Percentiles rank a stretch among this genome's conserved stretches.
phyloP scores from a whole-genome alignment of 2,329 filamentous ascomycete species.

The Arthroderma uncinatum region DNA sequence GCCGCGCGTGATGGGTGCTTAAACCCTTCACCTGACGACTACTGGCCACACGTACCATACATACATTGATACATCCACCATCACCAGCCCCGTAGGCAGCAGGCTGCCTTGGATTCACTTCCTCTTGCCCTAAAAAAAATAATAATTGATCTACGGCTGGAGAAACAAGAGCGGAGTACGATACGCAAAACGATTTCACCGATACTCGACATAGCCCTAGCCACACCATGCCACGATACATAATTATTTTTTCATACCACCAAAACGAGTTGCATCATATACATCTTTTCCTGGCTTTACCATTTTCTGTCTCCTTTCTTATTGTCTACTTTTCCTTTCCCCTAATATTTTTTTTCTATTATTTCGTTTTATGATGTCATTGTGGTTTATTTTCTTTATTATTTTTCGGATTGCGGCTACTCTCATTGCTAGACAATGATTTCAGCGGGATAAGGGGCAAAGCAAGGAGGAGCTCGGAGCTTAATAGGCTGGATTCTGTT shows the following conservation, averaged over 20 bases:
- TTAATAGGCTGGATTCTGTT: neutral
- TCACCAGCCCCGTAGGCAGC: neutral
- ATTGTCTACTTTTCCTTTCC: neutral
- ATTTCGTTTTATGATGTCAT: neutral
- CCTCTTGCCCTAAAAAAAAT: neutral
- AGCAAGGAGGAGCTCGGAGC: slow-evolving; percentile 3
- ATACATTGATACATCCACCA: neutral
- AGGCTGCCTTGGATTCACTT: neutral
- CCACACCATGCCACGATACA: neutral
- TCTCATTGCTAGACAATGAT: neutral
- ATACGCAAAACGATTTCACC: neutral
- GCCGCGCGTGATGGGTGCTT: neutral
- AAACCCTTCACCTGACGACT: neutral
- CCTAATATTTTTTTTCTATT: neutral
- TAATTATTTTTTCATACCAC: neutral
- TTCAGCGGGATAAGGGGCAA: neutral
- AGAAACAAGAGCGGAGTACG: neutral
- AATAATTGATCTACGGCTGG: neutral
- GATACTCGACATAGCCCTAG: neutral
- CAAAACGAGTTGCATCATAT: neutral
- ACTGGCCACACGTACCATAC: neutral
- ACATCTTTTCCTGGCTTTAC: neutral
- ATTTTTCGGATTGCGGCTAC: neutral
- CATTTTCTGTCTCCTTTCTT: neutral
- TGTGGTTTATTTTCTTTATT: neutral